Evolutionary conservation across 768 basidiomycete species (phyloP).

Genomic region (Rhodotorula sphaerocarpa): DNA sequence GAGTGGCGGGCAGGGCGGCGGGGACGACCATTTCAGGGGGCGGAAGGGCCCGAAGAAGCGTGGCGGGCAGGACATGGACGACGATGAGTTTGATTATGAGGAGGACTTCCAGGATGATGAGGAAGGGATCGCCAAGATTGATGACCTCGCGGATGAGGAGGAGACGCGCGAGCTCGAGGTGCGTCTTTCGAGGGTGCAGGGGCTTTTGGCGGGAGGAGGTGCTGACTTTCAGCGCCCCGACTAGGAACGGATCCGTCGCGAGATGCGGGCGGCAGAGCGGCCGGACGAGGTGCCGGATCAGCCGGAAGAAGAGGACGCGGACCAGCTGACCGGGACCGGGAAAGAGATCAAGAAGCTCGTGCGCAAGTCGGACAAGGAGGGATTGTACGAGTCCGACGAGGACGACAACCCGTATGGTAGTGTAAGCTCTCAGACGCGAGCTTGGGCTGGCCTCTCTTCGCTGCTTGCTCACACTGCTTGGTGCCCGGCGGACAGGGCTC

Average conservation of each 20-base stretch:
- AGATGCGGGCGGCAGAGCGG: conserved; percentile 32
- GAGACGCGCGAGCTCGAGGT: conserved; percentile 54
- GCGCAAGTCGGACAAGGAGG: conserved; percentile 71
- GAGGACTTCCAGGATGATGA: conserved; percentile 74
- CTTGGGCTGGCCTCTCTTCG: not conserved
- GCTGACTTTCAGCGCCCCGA: too few relatives aligned
- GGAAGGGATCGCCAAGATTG: conserved; percentile 62
- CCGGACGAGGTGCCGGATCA: conserved; percentile 24
- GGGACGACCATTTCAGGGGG: conserved; percentile 47
- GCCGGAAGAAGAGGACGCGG: conserved; percentile 53
- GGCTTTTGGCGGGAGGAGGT: too few relatives aligned
- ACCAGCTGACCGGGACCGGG: conserved; percentile 56
- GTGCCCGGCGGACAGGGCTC: not conserved
- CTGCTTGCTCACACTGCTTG: conserved; percentile 16
- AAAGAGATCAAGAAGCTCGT: conserved; percentile 80
- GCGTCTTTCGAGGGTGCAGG: not conserved
- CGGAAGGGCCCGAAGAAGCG: not conserved
- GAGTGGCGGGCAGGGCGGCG: conserved; percentile 39
- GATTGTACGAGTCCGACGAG: conserved; percentile 63
- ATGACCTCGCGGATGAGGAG: conserved; percentile 64
- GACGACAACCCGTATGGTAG: conserved; percentile 67
- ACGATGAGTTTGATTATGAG: conserved; percentile 74
- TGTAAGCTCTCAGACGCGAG: too few relatives aligned
- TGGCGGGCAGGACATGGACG: conserved; percentile 62
- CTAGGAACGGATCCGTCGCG: conserved; percentile 34